These are phyloP conservation scores for Rhizophora apiculata DNA, from an alignment of 345 rosid genomes.

Conservation along the genomic window DNA sequence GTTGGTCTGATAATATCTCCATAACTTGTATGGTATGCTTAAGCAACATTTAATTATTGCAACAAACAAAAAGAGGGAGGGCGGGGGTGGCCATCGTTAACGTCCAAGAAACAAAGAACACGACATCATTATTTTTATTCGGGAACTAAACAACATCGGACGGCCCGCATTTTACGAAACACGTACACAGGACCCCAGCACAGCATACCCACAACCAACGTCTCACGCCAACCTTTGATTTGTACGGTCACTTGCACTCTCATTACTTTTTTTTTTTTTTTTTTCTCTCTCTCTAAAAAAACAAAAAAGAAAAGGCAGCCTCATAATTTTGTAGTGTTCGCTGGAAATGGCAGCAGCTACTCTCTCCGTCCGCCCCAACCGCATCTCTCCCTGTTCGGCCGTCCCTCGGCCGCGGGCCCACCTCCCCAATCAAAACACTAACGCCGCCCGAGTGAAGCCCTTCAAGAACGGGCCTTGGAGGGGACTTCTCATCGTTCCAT, in stretches of 20 bases:
- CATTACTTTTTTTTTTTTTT: neutral
- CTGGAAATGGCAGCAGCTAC: conserved; percentile 67
- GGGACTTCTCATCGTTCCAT: conserved; percentile 21
- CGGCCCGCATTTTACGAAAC: neutral
- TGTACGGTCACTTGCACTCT: neutral
- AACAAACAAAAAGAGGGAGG: too few species aligned
- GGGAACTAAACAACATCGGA: neutral
- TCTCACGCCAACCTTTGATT: neutral
- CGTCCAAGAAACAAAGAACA: neutral
- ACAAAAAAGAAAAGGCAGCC: too few species aligned
- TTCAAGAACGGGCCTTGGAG: conserved; percentile 43
- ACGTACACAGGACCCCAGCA: neutral
- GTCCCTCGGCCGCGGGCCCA: conserved; percentile 31
- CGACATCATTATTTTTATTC: neutral
- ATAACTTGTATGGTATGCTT: too few species aligned
- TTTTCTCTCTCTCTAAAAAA: too few species aligned
- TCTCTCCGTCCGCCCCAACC: conserved; percentile 70
- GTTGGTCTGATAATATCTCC: too few species aligned
- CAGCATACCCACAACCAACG: neutral
- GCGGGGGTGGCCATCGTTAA: too few species aligned
- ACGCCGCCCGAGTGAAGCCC: conserved; percentile 20
- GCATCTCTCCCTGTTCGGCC: conserved; percentile 28
- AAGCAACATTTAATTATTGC: too few species aligned
- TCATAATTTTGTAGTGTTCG: too few species aligned
- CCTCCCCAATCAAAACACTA: conserved; percentile 27